Evolutionary conservation across 1,139 yeast genomes (phyloP), one percentile per base, ranked within the genome.

Genomic region (Wickerhamomyces sp.): DNA sequence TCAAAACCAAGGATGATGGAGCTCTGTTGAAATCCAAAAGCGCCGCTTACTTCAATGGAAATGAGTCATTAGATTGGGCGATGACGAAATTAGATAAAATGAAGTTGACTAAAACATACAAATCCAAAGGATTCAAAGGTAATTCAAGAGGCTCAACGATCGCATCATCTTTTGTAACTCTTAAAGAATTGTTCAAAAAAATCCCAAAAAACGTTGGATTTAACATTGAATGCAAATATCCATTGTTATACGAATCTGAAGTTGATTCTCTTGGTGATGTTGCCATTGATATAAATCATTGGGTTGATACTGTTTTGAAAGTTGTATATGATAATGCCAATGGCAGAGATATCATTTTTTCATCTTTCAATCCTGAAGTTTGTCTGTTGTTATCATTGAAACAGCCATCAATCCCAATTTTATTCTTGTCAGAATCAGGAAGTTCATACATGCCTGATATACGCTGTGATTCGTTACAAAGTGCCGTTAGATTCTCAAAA

Each of bases 311-410:
- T 0, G 88, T 92, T 20, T 70, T 92, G 51, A 72, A 84, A 53
- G 74, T 75, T 28, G 94, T 92, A 12, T 90, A 84, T 58, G 95
- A 88, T 47, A 74, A 86, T 59, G 77, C 78, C 9, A 69, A 76
- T 27, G 94, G 89, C 10, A 73, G 97, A 50, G 96, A 92, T 60
- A 77, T 92, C 37, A 82, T 92, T 17, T 87, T 92, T 55, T 87
- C 96, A 4, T 85, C 96, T 3, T 92, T 92, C 71, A 96, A 92
- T 56, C 98, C 98, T 0, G 97, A 92, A 59, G 74, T 89, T 27
- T 92, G 97, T 62, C 65, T 87, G 42, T 68, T 89, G 68, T 68
- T 92, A 37, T 85, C 96, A 1, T 66, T 90, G 61, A 92, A 92
- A 61, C 97, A 92, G 61, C 97, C 97, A 22, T 78, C 94, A 1